phyloP scores from a whole-genome alignment of 1,284 basidiomycete genomes.

The Cryptococcus sp. region DNA sequence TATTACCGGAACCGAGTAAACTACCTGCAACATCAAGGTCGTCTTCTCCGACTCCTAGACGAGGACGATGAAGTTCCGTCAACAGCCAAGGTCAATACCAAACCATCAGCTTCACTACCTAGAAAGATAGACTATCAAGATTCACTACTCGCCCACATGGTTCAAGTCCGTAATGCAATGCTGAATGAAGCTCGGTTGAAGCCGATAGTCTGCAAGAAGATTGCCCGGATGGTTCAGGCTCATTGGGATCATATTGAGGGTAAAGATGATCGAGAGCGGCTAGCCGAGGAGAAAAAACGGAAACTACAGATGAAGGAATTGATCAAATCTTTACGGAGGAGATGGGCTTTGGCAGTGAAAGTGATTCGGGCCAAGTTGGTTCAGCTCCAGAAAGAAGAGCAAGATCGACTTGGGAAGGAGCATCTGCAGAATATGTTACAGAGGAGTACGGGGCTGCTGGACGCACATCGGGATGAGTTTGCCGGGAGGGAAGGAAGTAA shows the following conservation, averaged over 20 bases:
- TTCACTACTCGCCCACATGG: constrained; percentile 45
- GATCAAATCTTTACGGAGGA: constrained; percentile 51
- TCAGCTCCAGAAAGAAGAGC: constrained; percentile 57
- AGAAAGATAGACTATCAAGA: constrained; percentile 44
- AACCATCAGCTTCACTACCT: constrained; percentile 16
- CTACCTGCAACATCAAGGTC: constrained; percentile 44
- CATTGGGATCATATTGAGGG: constrained; percentile 71
- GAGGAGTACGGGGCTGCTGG: constrained; percentile 80
- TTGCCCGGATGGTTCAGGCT: constrained; percentile 65
- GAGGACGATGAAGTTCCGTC: constrained; percentile 41
- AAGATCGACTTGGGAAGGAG: constrained; percentile 65
- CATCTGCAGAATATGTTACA: constrained; percentile 88
- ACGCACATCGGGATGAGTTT: constrained; percentile 73
- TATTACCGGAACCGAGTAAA: constrained; percentile 54
- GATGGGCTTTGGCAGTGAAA: constrained; percentile 87
- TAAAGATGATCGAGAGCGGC: constrained; percentile 59
- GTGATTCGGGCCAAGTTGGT: constrained; percentile 71
- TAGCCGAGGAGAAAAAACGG: constrained; percentile 65
- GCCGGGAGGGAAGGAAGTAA: constrained; percentile 41
- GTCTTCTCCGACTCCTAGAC: constrained; percentile 46
- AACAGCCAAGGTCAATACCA: constrained; percentile 24
- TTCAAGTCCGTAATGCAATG: constrained; percentile 47
- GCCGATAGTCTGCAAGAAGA: constrained; percentile 49
- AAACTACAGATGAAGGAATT: constrained; percentile 70
- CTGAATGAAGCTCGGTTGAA: constrained; percentile 44